Evolutionary conservation across 441 rosid species (phyloP), one percentile per base, ranked within the genome.

Genomic region (Omphalea diandra): DNA sequence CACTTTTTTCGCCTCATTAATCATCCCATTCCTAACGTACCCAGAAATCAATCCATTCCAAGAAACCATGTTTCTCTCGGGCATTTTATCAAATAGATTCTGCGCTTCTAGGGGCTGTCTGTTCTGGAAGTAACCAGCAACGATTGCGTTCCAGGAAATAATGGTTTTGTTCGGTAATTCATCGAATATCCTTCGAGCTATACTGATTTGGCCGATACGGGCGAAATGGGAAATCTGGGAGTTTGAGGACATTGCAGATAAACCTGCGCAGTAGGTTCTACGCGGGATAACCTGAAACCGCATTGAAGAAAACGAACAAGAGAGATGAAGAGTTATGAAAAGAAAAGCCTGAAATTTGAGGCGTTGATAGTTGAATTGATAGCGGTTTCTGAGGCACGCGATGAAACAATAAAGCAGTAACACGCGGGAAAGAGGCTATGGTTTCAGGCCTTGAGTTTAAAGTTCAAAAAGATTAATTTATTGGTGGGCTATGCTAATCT

Each of bases 41-140:
- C 97, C 93, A n/a, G 93, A 83, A 70, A 87, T 60, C 75, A 90
- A 80, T 5, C 84, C 89, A 46, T 88, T 90, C 93, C 91, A 90
- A 15, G 97, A 90, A 74, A 90, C 79, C 0, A 66, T 71, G 36
- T 86, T 88, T 73, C 83, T 87, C n/a, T 82, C 84, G 8, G 92
- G 84, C 97, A 87, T 90, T 71, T 66, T 65, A 24, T 88, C 82
- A 75, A 90, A 90, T 77, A 88, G 46, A 0, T 22, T 57, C 63
- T 69, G 84, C 22, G 87, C 94, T 73, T 87, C 87, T 59, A 0
- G 1, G 0, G 90, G 87, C 43, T 76, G 83, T 24, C 75, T 64
- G 84, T 90, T 90, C 60, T 87, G 74, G 1, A 88, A 86, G 61
- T 87, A 86, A 0, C 81, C 87, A 1, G 83, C 24, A 0, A 90